Base-by-base conservation (phyloP, 257 asterid species). In the Solanum sparsipilum region DNA sequence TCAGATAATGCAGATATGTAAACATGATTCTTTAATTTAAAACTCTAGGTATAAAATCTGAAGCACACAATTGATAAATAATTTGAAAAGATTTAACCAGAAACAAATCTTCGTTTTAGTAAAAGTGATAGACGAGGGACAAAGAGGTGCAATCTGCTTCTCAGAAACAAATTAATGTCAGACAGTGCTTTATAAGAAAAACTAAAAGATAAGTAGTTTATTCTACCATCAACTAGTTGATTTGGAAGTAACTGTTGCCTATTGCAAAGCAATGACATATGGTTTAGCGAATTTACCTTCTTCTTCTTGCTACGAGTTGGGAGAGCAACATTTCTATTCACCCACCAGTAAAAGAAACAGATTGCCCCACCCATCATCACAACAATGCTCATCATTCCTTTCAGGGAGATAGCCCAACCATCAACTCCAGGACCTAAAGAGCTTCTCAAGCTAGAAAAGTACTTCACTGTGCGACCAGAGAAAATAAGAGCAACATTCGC, bases 391-490 rank as follows among this genome's bases (percentile, higher is more conserved):
- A 97, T 97, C 99, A 96, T 96, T 56, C 90, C 99, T 91, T 92
- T 97, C n/a, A 97, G 90, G 29, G 99, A 97, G 88, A 97, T 25
- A 23, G 99, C 99, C 99, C 99, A 97, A 58, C 99, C 99, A 91
- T 97, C 99, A 75, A 97, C 95, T 16, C 99, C 99, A 13, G 99
- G 99, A 71, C 98, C 98, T 41, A 96, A 92, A 88, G 89, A 91
- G 87, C 91, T 89, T 89, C 99, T 93, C 95, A 97, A 9, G 87
- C 96, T 93, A 31, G 99, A 97, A 93, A 97, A 97, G 90, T 97
- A 97, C 90, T 97, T 97, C 85, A 97, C 99, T 0, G 99, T 97
- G 39, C 98, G 94, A 36, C 99, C 99, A 8, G 99, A 97, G 95
- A 97, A 97, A 90, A 97, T 56, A 86, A 97, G 99, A 29, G 99